Evolutionary conservation across 2,329 filamentous ascomycete species (phyloP).

Genomic region (Aureobasidium sp.): DNA sequence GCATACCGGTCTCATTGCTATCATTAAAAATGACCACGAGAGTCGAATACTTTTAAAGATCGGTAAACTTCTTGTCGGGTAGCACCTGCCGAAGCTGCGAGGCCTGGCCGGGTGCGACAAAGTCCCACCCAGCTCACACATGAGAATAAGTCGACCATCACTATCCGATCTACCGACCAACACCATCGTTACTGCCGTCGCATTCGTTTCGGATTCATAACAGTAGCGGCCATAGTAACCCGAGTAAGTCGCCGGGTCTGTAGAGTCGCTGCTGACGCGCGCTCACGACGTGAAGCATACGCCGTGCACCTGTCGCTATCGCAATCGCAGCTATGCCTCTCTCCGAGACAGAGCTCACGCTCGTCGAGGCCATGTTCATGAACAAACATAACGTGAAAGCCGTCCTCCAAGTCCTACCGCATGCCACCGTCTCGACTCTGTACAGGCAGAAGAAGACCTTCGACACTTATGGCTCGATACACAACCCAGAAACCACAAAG

Average conservation of each 20-base stretch:
- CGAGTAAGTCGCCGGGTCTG: not conserved
- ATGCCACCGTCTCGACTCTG: conserved; percentile 2
- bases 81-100: not conserved
- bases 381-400: not conserved
- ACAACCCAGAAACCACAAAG: not conserved
- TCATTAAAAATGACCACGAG: not conserved
- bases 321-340: not conserved
- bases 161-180: not conserved
- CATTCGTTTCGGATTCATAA: not conserved
- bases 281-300: not conserved
- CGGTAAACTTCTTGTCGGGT: not conserved
- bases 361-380: conserved; percentile 11
- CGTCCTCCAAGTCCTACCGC: not conserved
- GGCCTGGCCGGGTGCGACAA: not conserved
- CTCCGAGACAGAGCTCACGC: not conserved
- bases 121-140: not conserved
- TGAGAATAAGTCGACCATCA: not conserved
- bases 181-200: not conserved
- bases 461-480: not conserved
- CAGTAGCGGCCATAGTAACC: not conserved
- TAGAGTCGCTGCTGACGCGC: not conserved
- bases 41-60: too few species aligned
- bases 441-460: conserved; percentile 1
- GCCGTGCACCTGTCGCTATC: not conserved
- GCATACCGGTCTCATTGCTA: not conserved